Conservation (phyloP, 2,329 filamentous ascomycete genomes). For the Aspergillus persii region DNA sequence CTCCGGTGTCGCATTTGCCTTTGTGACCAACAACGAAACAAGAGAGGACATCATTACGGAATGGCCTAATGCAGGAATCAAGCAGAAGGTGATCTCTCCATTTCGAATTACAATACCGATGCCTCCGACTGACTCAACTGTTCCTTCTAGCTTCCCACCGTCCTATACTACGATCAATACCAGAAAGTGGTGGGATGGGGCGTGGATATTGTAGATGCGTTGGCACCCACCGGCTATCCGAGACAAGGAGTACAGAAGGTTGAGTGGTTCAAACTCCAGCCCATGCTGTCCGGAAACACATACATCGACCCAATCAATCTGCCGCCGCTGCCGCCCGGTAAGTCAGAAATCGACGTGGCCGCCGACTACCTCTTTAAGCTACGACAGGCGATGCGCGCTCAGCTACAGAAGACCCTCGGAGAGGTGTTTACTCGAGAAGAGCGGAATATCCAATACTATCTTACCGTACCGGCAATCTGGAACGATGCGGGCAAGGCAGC, state of each 20-base stretch:
- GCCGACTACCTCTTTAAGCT: slow-evolving; percentile 99
- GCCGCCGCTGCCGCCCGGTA: slow-evolving; percentile 91
- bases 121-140: no score
- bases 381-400: slow-evolving; percentile 91
- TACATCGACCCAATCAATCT: slow-evolving; percentile 99
- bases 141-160: slow-evolving; percentile 73
- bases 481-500: slow-evolving; percentile 98
- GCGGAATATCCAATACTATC: slow-evolving; percentile 94
- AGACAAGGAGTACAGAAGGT: slow-evolving; percentile 98
- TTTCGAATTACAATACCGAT: no score
- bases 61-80: slow-evolving; percentile 96
- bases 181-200: slow-evolving; percentile 99
- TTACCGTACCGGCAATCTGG: slow-evolving; percentile 99
- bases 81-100: slow-evolving; percentile 75
- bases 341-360: slow-evolving; percentile 98
- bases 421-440: slow-evolving; percentile 98
- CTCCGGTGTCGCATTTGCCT: slow-evolving; percentile 90
- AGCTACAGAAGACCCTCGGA: slow-evolving; percentile 91
- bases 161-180: slow-evolving; percentile 99
- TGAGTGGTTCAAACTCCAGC: slow-evolving; percentile 99
- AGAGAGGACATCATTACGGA: slow-evolving; percentile 99
- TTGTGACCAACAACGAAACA: slow-evolving; percentile 92
- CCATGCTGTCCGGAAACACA: slow-evolving; percentile 97
- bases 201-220: slow-evolving; percentile 93
- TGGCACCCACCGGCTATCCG: slow-evolving; percentile 94